A percentile compares a stretch with the other conserved stretches of the same genome.
Conservation (phyloP, 345 rosid species). For the Boechera divaricarpa region DNA sequence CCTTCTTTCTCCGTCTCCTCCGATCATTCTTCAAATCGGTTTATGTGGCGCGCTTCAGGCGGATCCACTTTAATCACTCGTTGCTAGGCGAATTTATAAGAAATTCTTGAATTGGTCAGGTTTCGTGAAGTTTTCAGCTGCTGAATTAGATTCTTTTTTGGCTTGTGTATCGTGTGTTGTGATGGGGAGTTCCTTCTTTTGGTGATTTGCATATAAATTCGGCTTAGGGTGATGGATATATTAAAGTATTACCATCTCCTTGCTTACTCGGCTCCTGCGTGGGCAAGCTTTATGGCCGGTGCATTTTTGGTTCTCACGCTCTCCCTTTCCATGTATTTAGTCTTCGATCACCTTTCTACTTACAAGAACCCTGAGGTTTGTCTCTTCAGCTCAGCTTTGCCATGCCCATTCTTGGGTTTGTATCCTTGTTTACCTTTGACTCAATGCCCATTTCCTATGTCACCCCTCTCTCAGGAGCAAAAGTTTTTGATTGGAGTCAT, state of each 20-base stretch:
- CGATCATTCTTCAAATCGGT: no score
- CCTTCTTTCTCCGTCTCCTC: no score
- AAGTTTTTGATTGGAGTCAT: slow-evolving; percentile 96
- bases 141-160: no score
- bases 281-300: slow-evolving; percentile 76
- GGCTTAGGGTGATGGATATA: slow-evolving; percentile 30
- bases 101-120: no score
- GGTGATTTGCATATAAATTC: background rate
- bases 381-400: background rate
- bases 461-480: slow-evolving; percentile 71
- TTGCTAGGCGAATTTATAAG: no score
- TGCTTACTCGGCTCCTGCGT: slow-evolving; percentile 63
- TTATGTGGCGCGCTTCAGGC: no score
- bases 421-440: background rate
- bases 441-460: background rate
- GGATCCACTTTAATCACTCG: no score
- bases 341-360: slow-evolving; percentile 91
- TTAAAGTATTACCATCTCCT: slow-evolving; percentile 40
- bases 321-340: slow-evolving; percentile 75
- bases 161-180: no score
- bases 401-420: background rate
- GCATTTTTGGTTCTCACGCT: slow-evolving; percentile 63
- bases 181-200: background rate
- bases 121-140: no score
- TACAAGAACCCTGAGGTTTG: slow-evolving; percentile 97